A percentile compares a stretch with the other conserved stretches of the same genome.
Evolutionary conservation across 2,329 filamentous ascomycete genomes (phyloP).

Genomic region (Talaromyces sp.): DNA sequence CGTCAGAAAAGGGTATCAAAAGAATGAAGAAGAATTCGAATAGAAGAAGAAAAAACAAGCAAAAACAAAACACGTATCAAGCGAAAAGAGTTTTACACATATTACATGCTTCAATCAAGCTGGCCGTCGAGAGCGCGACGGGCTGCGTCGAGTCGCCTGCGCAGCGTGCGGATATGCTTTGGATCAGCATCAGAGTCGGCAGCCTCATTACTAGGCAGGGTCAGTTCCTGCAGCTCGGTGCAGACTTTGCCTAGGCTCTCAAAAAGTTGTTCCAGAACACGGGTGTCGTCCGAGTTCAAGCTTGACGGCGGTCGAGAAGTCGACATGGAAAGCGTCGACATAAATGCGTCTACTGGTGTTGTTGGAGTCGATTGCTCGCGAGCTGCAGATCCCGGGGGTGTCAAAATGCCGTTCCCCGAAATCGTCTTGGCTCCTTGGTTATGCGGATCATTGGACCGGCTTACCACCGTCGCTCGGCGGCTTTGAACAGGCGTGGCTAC

Average conservation of each 20-base stretch:
- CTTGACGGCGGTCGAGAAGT: conserved; percentile 14
- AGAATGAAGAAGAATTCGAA: not conserved
- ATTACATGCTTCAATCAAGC: conserved; percentile 34
- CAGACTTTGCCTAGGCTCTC: conserved; percentile 47
- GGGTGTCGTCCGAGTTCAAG: conserved; percentile 51
- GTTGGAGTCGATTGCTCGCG: conserved; percentile 10
- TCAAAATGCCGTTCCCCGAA: conserved; percentile 1
- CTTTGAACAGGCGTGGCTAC: conserved; percentile 14
- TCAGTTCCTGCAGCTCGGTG: conserved; percentile 43
- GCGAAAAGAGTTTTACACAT: not conserved
- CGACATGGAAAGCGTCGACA: conserved; percentile 9
- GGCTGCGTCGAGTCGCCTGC: conserved; percentile 70
- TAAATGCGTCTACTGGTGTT: conserved; percentile 13
- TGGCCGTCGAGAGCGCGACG: conserved; percentile 67
- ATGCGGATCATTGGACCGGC: not conserved
- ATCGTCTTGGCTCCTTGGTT: not conserved
- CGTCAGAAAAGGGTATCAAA: not conserved
- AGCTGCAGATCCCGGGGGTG: conserved; percentile 2
- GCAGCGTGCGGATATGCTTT: conserved; percentile 57
- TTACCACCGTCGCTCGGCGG: conserved; percentile 7
- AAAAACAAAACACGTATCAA: not conserved
- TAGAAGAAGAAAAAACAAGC: not conserved
- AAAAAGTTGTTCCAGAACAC: conserved; percentile 52
- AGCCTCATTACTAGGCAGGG: conserved; percentile 34
- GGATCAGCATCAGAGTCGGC: conserved; percentile 42